Evolutionary conservation across 73 alveolate genomes (phyloP), one percentile per base, ranked within the genome.

Genomic region (Paramecium biaurelia): DNA sequence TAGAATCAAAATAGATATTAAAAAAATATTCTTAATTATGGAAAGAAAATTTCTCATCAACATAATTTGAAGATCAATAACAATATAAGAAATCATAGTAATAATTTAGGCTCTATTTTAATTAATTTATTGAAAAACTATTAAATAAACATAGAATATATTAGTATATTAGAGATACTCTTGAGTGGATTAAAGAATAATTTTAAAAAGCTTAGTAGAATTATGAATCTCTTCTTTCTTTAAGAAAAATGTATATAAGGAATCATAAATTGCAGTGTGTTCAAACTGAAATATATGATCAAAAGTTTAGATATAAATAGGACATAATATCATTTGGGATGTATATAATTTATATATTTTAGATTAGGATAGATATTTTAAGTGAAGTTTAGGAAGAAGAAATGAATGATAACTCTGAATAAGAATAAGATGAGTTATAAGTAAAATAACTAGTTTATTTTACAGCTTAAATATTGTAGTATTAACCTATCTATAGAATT

Each of bases 311-410:
- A 24, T 63, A 63, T 7, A 26, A 14, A 12, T 30, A 32, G 26
- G 84, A 63, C 3, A 63, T 63, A 20, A 63, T 9, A 63, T 26
- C 43, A 30, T 63, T 30, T 5, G 84, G 45, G 12, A 63, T 63
- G 84, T 63, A 63, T 63, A 11, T 30, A 14, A 0, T 63, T 7
- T 26, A 2, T 12, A 12, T 30, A 26, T 63, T 30, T 53, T 63
- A 63, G 84, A 63, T 26, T 63, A 63, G 84, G 84, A 63, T 26
- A 63, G 84, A 63, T 14, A 63, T 63, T 53, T 53, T 53, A 18
- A 53, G 12, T 18, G 68, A 53, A 53, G 0, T 53, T 53, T 53
- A 53, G 18, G 20, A 15, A 15, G 86, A 32, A 15, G 56, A 72
- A 18, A 18, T 53, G 5, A n/a, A 53, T 53, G 0, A 53, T 18